Conservation (phyloP, 1,284 basidiomycete genomes). For the Ganoderma multipileum region DNA sequence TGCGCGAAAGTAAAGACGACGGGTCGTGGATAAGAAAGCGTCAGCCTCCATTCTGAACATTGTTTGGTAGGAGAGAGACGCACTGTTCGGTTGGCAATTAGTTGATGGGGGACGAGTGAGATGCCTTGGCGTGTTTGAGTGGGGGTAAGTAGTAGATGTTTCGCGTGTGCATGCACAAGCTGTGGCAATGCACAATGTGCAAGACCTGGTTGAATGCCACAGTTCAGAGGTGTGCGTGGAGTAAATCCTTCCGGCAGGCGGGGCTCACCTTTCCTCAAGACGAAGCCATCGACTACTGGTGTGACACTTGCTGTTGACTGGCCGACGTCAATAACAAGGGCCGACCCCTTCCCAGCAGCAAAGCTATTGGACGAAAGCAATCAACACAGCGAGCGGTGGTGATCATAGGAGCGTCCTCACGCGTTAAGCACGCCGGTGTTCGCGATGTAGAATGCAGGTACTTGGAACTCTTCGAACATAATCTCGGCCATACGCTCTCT, state of each 20-base stretch:
- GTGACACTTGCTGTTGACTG: slow-evolving; percentile 89
- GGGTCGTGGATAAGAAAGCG: not conserved
- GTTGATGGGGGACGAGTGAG: slow-evolving; percentile 83
- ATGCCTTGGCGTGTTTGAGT: slow-evolving; percentile 59
- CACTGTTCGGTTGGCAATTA: slow-evolving; percentile 83
- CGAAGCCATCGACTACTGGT: slow-evolving; percentile 97
- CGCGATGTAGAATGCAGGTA: slow-evolving; percentile 96
- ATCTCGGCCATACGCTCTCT: slow-evolving; percentile 95
- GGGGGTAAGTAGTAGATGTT: slow-evolving; percentile 62
- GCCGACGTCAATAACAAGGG: slow-evolving; percentile 94
- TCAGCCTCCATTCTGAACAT: not conserved
- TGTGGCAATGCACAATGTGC: slow-evolving; percentile 76
- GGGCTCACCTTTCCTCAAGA: slow-evolving; percentile 87
- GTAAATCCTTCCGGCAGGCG: slow-evolving; percentile 42
- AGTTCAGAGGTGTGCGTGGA: slow-evolving; percentile 57
- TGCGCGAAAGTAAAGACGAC: not conserved
- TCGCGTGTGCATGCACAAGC: slow-evolving; percentile 78
- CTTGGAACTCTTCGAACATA: slow-evolving; percentile 95
- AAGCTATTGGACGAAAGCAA: slow-evolving; percentile 61
- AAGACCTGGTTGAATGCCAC: slow-evolving; percentile 55
- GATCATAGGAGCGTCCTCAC: slow-evolving; percentile 50
- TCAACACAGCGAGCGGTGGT: not conserved
- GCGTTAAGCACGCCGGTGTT: slow-evolving; percentile 96
- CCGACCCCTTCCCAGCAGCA: slow-evolving; percentile 95
- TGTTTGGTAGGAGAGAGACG: slow-evolving; percentile 4